Conservation (phyloP, 2,329 filamentous ascomycete species). For the Fusarium algeriense region DNA sequence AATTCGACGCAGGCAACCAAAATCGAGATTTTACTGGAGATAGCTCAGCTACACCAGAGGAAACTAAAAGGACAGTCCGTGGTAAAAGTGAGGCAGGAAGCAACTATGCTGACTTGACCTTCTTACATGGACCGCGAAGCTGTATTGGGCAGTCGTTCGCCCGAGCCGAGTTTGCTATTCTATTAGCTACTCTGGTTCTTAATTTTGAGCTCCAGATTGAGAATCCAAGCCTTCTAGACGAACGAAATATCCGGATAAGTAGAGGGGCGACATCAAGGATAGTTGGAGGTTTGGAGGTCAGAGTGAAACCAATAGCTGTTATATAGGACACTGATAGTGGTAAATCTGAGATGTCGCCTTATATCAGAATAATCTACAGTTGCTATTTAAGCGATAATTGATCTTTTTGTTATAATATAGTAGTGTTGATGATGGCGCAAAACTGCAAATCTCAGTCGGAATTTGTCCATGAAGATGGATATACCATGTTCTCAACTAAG, state of each 20-base stretch:
- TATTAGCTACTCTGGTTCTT: not conserved
- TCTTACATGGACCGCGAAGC: not conserved
- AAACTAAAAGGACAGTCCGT: not conserved
- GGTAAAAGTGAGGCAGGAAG: not conserved
- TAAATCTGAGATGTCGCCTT: too few relatives aligned
- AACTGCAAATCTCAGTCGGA: too few relatives aligned
- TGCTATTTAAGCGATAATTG: too few relatives aligned
- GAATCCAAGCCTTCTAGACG: not conserved
- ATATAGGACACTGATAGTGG: not conserved
- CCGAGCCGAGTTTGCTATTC: not conserved
- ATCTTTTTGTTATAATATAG: too few relatives aligned
- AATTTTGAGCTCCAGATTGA: not conserved
- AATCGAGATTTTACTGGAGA: not conserved
- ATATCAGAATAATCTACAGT: too few relatives aligned
- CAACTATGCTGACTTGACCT: not conserved
- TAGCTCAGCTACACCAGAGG: not conserved
- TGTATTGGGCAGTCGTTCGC: not conserved
- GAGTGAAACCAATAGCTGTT: not conserved
- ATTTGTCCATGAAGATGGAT: not conserved
- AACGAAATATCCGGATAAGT: not conserved
- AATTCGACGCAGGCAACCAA: not conserved
- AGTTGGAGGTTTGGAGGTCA: not conserved
- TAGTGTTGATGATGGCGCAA: not conserved
- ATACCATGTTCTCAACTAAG: not conserved
- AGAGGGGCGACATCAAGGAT: not conserved